A percentile compares a stretch with the other conserved stretches of the same genome.
These are phyloP conservation scores for Colletotrichum sublineola DNA, from an alignment of 2,329 filamentous ascomycete species.

Conservation along the genomic window DNA sequence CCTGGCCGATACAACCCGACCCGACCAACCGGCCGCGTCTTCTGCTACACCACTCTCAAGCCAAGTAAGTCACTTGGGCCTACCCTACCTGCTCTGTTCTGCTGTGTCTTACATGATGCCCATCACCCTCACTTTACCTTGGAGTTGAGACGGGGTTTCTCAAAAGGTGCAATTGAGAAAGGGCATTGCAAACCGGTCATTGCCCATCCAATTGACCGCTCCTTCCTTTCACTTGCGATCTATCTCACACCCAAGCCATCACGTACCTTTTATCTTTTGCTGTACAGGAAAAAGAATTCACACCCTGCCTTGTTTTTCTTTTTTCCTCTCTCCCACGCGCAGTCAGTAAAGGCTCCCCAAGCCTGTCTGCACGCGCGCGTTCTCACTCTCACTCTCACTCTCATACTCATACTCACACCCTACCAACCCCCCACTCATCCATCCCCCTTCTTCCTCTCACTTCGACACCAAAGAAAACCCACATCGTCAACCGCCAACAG, in stretches of 20 bases:
- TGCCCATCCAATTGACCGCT: conserved; percentile 23
- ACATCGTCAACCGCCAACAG: conserved; percentile 6
- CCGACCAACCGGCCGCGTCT: background rate
- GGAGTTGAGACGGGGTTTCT: conserved; percentile 19
- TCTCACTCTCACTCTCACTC: conserved; percentile 22
- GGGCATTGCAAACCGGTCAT: conserved; percentile 6
- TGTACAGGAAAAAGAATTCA: conserved; percentile 9
- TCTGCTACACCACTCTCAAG: background rate
- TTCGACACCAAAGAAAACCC: conserved; percentile 15
- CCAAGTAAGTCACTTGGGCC: conserved; percentile 5
- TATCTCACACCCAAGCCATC: conserved; percentile 16
- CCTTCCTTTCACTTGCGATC: conserved; percentile 20
- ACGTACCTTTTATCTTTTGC: background rate
- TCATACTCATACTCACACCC: background rate
- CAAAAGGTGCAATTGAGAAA: conserved; percentile 15
- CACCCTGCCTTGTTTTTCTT: conserved; percentile 9
- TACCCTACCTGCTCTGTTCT: conserved; percentile 13
- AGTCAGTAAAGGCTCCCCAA: background rate
- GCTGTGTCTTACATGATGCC: conserved; percentile 35
- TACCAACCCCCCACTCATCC: background rate
- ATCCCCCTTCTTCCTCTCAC: conserved; percentile 12
- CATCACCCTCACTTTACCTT: conserved; percentile 14
- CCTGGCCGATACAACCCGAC: conserved; percentile 5
- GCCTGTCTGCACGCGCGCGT: background rate
- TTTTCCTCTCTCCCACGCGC: conserved; percentile 13